These are phyloP conservation scores for Mucuna pruriens DNA, from an alignment of 306 rosid species.

Conservation along the genomic window DNA sequence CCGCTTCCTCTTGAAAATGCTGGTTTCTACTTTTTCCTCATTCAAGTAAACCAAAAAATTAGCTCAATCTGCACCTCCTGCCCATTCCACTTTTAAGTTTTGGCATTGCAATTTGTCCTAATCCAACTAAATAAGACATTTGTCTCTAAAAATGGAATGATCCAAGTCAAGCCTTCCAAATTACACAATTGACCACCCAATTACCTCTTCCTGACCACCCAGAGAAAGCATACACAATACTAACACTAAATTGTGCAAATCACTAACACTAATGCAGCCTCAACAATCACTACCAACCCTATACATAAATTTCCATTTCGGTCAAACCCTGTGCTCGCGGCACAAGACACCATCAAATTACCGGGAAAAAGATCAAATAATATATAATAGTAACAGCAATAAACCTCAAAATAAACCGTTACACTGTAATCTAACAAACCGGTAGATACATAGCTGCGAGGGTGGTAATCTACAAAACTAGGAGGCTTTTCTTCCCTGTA, in stretches of 20 bases:
- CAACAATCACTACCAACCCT: too few species aligned
- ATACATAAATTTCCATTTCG: not conserved
- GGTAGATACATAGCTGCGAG: not conserved
- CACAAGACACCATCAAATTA: not conserved
- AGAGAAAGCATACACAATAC: too few species aligned
- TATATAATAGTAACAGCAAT: not conserved
- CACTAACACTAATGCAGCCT: not conserved
- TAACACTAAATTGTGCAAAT: not conserved
- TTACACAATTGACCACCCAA: not conserved
- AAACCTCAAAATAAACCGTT: not conserved
- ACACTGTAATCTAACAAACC: slow-evolving; percentile 26
- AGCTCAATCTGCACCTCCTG: not conserved
- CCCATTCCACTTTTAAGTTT: slow-evolving; percentile 30
- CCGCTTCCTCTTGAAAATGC: slow-evolving; percentile 1
- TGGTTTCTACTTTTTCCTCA: slow-evolving; percentile 36
- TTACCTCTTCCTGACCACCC: not conserved
- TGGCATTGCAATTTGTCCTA: not conserved
- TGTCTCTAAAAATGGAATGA: not conserved
- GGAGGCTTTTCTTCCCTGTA: slow-evolving; percentile 4
- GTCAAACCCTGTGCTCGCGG: not conserved
- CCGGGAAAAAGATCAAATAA: not conserved
- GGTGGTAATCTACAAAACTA: slow-evolving; percentile 22
- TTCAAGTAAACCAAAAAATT: slow-evolving; percentile 23
- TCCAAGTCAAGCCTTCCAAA: not conserved
- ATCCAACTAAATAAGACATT: not conserved